Conservation (phyloP, 495 filamentous ascomycete species). For the Penicillium arizonense region DNA sequence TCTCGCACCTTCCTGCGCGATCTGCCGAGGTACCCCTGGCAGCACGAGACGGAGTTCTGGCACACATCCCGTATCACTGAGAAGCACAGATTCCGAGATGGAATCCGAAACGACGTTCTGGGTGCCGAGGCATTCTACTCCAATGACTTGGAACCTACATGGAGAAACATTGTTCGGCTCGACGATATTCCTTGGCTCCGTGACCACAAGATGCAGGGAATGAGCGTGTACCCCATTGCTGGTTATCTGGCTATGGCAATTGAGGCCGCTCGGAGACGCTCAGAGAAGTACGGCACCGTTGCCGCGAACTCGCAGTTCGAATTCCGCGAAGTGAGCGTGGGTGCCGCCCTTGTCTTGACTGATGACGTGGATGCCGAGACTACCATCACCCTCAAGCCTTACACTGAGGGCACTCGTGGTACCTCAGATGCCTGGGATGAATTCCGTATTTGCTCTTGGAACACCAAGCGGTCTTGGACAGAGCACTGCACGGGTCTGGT, state of each 20-base stretch:
- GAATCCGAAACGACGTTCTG: constrained; percentile 51
- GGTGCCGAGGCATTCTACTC: constrained; percentile 38
- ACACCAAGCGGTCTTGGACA: constrained; percentile 27
- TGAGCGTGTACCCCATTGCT: constrained; percentile 48
- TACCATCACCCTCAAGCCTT: constrained; percentile 40
- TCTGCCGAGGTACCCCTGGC: constrained; percentile 48
- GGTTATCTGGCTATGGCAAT: constrained; percentile 50
- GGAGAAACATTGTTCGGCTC: constrained; percentile 45
- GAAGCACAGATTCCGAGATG: constrained; percentile 32
- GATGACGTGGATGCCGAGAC: constrained; percentile 41
- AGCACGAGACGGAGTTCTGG: constrained; percentile 37
- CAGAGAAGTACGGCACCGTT: constrained; percentile 9
- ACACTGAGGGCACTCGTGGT: constrained; percentile 34
- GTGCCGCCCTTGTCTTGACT: constrained; percentile 38
- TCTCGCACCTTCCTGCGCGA: constrained; percentile 30
- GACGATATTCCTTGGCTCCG: constrained; percentile 50
- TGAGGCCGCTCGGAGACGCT: constrained; percentile 40
- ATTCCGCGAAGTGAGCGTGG: constrained; percentile 41
- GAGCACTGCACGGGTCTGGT: constrained; percentile 36
- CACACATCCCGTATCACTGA: constrained; percentile 47
- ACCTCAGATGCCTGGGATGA: constrained; percentile 39
- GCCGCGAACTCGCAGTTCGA: constrained; percentile 17
- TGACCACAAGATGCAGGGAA: constrained; percentile 48
- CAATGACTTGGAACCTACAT: constrained; percentile 37
- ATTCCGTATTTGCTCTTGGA: constrained; percentile 35